phyloP scores from a whole-genome alignment of 192 early-diverging fungal genomes.

The Rhizophagus sp. region DNA sequence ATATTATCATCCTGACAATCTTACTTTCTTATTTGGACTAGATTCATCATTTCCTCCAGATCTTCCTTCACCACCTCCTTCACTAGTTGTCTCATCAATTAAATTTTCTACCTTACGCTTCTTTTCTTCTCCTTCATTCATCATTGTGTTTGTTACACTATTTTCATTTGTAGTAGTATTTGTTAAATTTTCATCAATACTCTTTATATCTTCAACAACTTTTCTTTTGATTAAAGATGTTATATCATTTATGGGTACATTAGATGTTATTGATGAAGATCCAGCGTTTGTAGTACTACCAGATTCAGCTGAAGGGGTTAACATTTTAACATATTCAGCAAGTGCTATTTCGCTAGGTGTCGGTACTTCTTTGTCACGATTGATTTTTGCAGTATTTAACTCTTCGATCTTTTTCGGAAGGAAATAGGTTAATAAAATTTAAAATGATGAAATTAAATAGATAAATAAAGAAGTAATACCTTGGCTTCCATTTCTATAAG shows the following conservation, averaged over 20 bases:
- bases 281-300: slow-evolving; percentile 8
- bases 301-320: slow-evolving; percentile 1
- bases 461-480: slow-evolving; percentile 36
- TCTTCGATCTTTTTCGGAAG: slow-evolving; percentile 44
- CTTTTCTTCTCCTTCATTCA: background rate
- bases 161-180: background rate
- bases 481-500: slow-evolving; percentile 68
- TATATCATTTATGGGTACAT: slow-evolving; percentile 48
- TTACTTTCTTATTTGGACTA: background rate
- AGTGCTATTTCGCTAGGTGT: slow-evolving; percentile 28
- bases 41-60: background rate
- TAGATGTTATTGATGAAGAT: slow-evolving; percentile 25
- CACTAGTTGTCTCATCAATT: background rate
- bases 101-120: slow-evolving; percentile 1
- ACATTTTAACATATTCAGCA: slow-evolving; percentile 17
- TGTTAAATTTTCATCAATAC: background rate
- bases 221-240: slow-evolving; percentile 52
- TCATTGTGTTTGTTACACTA: background rate
- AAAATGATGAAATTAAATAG: background rate
- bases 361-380: slow-evolving; percentile 36
- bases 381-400: slow-evolving; percentile 35
- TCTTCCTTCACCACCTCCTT: background rate
- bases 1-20: background rate
- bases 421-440: slow-evolving; percentile 16
- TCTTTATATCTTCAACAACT: background rate